Base-by-base conservation (phyloP, 192 early-diverging fungal genomes). In the Coemansia sp. region DNA sequence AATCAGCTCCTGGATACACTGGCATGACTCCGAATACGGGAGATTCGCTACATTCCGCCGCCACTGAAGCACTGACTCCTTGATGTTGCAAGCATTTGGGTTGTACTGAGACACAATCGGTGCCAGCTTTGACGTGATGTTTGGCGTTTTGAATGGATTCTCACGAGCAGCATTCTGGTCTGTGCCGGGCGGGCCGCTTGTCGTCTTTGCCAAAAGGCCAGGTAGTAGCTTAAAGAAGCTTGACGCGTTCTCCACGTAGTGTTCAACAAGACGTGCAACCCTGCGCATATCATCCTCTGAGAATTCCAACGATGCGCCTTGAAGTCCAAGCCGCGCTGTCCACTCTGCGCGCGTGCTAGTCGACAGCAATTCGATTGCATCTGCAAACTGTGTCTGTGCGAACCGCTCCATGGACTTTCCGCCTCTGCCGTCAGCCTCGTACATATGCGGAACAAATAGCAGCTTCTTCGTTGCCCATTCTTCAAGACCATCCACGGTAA, bases 371-470 rank as follows among this genome's bases (percentile, higher is more conserved):
- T 16, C 33, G 5, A 82, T 24, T 4, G 71, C 74, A 8, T n/a
- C 64, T 0, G 43, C 26, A 41, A 82, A 33, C 41, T 70, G 67
- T 41, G 55, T 23, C 38, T 64, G 74, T 21, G 64, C 66, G 55
- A 62, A 63, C 21, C 36, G 24, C 34, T 58, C 73, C 4, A 59
- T 59, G 1, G 43, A 21, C 12, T 41, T 53, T 44, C 51, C 59
- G 16, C 38, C 60, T 7, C 15, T 52, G 16, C 68, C 8, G n/a
- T 12, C 20, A 18, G 34, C 18, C 35, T 34, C 30, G 33, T 81
- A 81, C 2, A 82, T 43, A 5, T 52, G 73, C 46, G 79, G 79
- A 12, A 64, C 51, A 73, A 82, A 76, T 20, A 70, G 44, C 24
- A 76, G 44, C 14, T 45, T 46, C 0, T 15, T 34, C 12, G 34